phyloP scores from a whole-genome alignment of 2,329 filamentous ascomycete species.

The Thelonectria rubi region DNA sequence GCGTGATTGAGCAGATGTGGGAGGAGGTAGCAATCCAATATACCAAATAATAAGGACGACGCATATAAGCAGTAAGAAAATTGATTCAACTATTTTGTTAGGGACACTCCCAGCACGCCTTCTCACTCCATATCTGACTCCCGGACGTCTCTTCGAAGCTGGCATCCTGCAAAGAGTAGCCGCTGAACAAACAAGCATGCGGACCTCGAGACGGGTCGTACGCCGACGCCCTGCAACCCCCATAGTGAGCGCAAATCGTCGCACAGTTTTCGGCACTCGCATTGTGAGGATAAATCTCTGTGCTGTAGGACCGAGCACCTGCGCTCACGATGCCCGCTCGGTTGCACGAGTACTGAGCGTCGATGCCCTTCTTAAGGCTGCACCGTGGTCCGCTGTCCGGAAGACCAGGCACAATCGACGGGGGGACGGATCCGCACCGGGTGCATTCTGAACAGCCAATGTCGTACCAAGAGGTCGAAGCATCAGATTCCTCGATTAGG shows the following conservation, averaged over 20 bases:
- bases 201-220: neutral
- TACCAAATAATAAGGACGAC: too few relatives aligned
- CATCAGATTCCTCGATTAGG: neutral
- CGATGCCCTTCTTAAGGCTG: neutral
- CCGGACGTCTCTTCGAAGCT: too few relatives aligned
- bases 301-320: neutral
- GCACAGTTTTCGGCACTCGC: neutral
- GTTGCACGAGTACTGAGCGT: neutral
- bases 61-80: too few relatives aligned
- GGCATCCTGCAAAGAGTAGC: constrained; percentile 1
- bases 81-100: too few relatives aligned
- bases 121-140: too few relatives aligned
- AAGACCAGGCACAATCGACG: neutral
- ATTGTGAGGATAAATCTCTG: neutral
- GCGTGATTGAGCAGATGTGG: too few relatives aligned
- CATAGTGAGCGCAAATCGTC: neutral
- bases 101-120: too few relatives aligned
- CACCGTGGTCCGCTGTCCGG: neutral
- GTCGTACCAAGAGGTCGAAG: constrained; percentile 1
- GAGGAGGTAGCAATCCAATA: too few relatives aligned
- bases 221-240: neutral
- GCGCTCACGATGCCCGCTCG: neutral
- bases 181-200: neutral
- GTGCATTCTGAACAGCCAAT: neutral
- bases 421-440: neutral